A percentile compares a stretch with the other conserved stretches of the same genome.
Conservation (phyloP, 495 filamentous ascomycete genomes). For the Pyronema domesticum region DNA sequence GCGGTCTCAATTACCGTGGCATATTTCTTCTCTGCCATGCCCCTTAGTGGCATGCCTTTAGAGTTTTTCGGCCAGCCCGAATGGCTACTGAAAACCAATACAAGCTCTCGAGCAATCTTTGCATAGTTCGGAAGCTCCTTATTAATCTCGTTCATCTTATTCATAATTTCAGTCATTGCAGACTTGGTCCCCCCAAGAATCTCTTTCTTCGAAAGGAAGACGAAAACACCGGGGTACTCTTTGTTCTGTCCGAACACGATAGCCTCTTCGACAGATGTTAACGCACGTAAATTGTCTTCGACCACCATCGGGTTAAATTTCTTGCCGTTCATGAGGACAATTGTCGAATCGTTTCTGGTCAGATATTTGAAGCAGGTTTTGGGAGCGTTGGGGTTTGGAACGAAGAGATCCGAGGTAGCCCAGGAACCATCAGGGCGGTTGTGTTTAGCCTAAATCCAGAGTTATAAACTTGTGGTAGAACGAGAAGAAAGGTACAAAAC, state of each 20-base stretch:
- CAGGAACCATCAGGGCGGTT: constrained; percentile 28
- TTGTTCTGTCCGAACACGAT: constrained; percentile 40
- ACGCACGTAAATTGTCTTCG: constrained; percentile 38
- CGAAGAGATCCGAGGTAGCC: constrained; percentile 44
- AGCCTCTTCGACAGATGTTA: constrained; percentile 36
- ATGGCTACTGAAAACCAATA: constrained; percentile 26
- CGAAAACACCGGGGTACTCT: constrained; percentile 35
- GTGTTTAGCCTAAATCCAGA: constrained; percentile 2
- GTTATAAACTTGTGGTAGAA: constrained; percentile 9
- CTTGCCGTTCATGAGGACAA: constrained; percentile 49
- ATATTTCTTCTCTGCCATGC: constrained; percentile 28
- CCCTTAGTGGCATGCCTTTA: constrained; percentile 36
- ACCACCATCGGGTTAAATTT: constrained; percentile 49
- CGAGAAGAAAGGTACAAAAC: neutral
- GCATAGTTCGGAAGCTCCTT: constrained; percentile 25
- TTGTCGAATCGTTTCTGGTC: constrained; percentile 42
- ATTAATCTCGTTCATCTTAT: constrained; percentile 26
- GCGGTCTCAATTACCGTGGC: constrained; percentile 27
- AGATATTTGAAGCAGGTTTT: constrained; percentile 45
- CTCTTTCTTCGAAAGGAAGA: constrained; percentile 28
- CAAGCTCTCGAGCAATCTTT: constrained; percentile 29
- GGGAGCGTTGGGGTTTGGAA: constrained; percentile 38
- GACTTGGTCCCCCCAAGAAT: constrained; percentile 7
- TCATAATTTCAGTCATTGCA: constrained; percentile 26
- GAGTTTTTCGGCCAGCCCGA: constrained; percentile 31